Percentiles rank a stretch among this genome's conserved stretches.
These are phyloP conservation scores for Sphenostylis stenocarpa DNA, from an alignment of 306 rosid species.

Conservation along the genomic window DNA sequence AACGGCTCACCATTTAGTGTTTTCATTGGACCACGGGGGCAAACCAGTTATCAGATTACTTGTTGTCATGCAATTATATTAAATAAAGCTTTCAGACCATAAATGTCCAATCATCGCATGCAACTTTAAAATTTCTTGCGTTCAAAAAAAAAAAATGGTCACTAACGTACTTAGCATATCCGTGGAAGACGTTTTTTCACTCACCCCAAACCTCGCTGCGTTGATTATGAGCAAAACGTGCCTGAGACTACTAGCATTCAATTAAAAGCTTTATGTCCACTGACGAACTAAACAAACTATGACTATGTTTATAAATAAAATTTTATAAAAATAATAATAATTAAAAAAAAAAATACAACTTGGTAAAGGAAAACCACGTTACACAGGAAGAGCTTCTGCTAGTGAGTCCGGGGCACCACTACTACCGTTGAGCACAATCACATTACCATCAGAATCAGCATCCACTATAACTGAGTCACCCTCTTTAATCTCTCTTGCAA, in stretches of 20 bases:
- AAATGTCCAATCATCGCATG: background rate
- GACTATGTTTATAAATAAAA: background rate
- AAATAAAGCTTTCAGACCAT: background rate
- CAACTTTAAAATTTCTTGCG: background rate
- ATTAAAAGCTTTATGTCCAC: conserved; percentile 34
- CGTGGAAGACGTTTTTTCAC: background rate
- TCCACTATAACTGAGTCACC: conserved; percentile 95
- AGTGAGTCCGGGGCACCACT: conserved; percentile 63
- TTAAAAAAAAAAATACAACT: conserved; percentile 17
- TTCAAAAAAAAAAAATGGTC: conserved; percentile 12
- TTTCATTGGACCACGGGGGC: background rate
- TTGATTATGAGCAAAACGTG: background rate
- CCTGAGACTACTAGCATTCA: conserved; percentile 24
- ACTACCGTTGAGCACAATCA: conserved; percentile 83
- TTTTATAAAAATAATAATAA: background rate
- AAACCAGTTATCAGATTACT: background rate
- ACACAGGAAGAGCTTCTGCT: conserved; percentile 62
- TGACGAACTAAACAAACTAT: conserved; percentile 39
- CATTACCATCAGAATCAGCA: conserved; percentile 87
- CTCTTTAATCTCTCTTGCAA: conserved; percentile 87
- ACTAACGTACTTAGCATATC: background rate
- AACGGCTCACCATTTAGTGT: background rate
- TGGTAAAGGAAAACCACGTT: conserved; percentile 22
- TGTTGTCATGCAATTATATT: no score
- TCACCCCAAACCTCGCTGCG: conserved; percentile 8